Base-by-base conservation (phyloP, 2,329 filamentous ascomycete genomes). In the Hawksworthiomyces lignivorus region DNA sequence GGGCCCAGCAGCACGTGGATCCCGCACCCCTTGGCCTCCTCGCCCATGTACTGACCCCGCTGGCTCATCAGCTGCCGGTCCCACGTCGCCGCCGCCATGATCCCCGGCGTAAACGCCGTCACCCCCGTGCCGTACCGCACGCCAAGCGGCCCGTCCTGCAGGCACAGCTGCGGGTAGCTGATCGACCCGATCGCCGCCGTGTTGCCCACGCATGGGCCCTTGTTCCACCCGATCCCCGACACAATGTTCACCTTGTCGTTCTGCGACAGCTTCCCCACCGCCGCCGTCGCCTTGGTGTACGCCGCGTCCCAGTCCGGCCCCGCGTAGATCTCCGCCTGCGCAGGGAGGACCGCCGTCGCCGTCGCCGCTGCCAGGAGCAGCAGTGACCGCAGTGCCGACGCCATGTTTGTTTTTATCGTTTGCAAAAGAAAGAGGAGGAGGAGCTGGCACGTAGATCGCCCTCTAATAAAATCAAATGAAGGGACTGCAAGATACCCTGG, bases 141-240 rank as follows among this genome's bases (percentile, higher is more conserved):
- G 2, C 87, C 87, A 3, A 89, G 65, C 0, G 87, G 87, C 0
- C 85, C 84, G 54, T 94, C 87, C 55, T 92, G 85, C 21, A 92
- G 65, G 60, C 85, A 92, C 24, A 90, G 65, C 36, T 75, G 72
- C 0, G 85, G 86, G 53, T 87, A 89, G 44, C 72, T 70, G 49
- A 77, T 74, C 12, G 69, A 65, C 24, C 64, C 59, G 18, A 77
- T 69, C 21, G 77, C 63, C 6, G 68, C 65, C 14, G 75, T 80
- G 55, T 80, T 81, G 30, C 77, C 77, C 7, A 82, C 79, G 53
- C 82, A 85, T 46, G 78, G 72, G 0, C 77, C 80, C 64, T 84
- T 45, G 52, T 72, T 67, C 84, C 84, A 89, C 18, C 86, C 85
- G 4, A 79, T 75, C 11, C 87, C 87, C 0, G 83, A 85, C 4